Conservation (phyloP, 75 land plant genomes). For the Isoetes taiwanensis region DNA sequence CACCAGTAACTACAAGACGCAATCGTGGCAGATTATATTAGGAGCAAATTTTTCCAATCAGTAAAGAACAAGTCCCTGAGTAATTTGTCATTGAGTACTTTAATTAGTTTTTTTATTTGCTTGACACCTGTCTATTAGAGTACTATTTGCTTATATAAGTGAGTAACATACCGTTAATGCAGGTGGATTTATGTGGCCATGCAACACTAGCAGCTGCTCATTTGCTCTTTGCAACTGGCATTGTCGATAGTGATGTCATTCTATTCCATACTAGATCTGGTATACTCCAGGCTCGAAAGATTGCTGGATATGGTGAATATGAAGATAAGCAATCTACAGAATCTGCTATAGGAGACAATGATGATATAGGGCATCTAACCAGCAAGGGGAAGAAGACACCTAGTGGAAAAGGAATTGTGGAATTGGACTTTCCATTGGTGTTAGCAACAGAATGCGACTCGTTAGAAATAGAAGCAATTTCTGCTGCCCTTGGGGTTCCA, state of each 20-base stretch:
- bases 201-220: conserved; percentile 40
- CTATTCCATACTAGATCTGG: conserved; percentile 49
- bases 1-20: too few species aligned
- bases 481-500: conserved; percentile 26
- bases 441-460: conserved; percentile 19
- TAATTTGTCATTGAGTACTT: not conserved
- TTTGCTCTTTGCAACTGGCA: conserved; percentile 22
- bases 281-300: conserved; percentile 33
- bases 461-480: conserved; percentile 24
- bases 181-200: conserved; percentile 47
- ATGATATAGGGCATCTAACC: not conserved
- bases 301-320: conserved; percentile 14
- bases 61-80: not conserved
- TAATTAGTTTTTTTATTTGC: not conserved
- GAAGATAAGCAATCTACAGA: conserved; percentile 7
- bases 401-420: conserved; percentile 25
- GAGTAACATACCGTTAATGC: not conserved
- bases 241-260: conserved; percentile 19
- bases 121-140: not conserved
- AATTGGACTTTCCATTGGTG: conserved; percentile 44
- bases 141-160: not conserved
- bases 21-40: too few species aligned
- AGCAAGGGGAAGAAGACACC: not conserved
- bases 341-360: too few species aligned
- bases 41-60: not conserved